Conservation (phyloP, 306 rosid genomes). For the Sphenostylis stenocarpa region DNA sequence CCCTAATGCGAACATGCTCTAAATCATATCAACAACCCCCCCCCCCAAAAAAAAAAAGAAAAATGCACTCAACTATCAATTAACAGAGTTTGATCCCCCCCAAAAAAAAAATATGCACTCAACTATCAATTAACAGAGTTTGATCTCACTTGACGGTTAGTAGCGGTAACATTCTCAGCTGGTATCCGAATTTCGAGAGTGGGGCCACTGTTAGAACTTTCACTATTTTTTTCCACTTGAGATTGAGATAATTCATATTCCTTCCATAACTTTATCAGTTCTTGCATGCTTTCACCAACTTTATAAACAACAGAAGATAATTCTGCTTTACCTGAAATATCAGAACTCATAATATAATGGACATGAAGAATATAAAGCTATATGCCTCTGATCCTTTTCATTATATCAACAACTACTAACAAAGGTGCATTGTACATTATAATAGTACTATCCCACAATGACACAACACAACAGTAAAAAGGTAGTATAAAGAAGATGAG, state of each 20-base stretch:
- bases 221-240: slow-evolving; percentile 58
- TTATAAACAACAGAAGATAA: slow-evolving; percentile 71
- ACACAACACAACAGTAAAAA: neutral
- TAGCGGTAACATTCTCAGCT: slow-evolving; percentile 85
- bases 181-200: slow-evolving; percentile 92
- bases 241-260: slow-evolving; percentile 66
- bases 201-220: slow-evolving; percentile 68
- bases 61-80: slow-evolving; percentile 6
- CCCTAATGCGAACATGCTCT: too few species aligned
- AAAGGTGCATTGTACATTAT: neutral
- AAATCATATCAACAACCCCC: too few species aligned
- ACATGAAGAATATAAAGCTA: neutral
- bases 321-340: slow-evolving; percentile 77
- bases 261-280: slow-evolving; percentile 81
- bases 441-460: neutral
- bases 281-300: slow-evolving; percentile 98
- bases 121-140: slow-evolving; percentile 1
- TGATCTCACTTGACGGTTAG: slow-evolving; percentile 88
- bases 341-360: neutral
- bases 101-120: slow-evolving; percentile 2
- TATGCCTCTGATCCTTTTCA: neutral
- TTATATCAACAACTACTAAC: neutral
- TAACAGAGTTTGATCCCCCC: slow-evolving; percentile 32
- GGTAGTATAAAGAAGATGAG: neutral
- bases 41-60: neutral